Evolutionary conservation across 176 grass and related monocot genomes (phyloP), one percentile per base, ranked within the genome.

Genomic region (Rhynchospora breviuscula): DNA sequence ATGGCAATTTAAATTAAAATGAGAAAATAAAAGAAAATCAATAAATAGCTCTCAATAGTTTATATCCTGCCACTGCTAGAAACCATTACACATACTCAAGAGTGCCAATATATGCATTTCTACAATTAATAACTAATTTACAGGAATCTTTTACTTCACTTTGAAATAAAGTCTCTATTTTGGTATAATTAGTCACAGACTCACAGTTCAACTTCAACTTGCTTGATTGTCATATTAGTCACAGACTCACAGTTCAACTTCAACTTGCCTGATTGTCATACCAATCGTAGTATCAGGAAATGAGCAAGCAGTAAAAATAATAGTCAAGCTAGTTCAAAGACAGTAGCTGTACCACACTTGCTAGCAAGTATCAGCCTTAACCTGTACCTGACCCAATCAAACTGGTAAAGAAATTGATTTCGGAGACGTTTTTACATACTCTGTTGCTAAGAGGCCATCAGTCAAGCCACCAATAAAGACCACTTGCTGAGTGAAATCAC

Each of bases 381-480:
- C 19, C 22, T 56, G 73, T 57, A 31, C 21, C 25, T 18, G 23
- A 10, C 51, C 23, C 22, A 31, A 78, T 78, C 51, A 78, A 57
- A 31, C 10, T 54, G 7, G 21, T 25, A 57, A 25, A 56, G 9
- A 25, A 70, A 57, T 10, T 14, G 21, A n/a, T 12, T n/a, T 44
- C 57, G 59, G 23, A 75, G 6, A 66, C 15, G 5, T 73, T 59
- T 45, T 8, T 7, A 87, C 88, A 84, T 99, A 99, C 97, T 99
- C 85, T 17, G 93, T 93, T 81, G 97, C 97, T 86, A 99, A 79
- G 78, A 99, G 87, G 53, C 93, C 97, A 64, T 99, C 93, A 21
- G 93, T 89, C 83, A 96, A 90, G 79, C 97, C 97, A 85, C 97
- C 97, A 65, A 99, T 83, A 79, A 99, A 96, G 75, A 99, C 91